Evolutionary conservation across 768 basidiomycete genomes (phyloP).

Genomic region (Podaxis sp.): DNA sequence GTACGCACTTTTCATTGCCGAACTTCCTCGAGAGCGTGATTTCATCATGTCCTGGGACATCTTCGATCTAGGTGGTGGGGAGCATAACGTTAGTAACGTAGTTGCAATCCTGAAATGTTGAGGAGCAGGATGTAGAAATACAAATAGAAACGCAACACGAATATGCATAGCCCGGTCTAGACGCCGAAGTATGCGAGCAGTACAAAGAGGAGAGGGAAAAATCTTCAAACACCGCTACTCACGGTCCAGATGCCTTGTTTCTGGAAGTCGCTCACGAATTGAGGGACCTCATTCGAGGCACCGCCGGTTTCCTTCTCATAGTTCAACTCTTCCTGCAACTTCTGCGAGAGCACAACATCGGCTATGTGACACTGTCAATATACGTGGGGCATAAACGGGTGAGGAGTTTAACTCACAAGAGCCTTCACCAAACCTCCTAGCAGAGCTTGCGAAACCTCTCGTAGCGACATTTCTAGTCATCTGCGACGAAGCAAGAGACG

Average conservation of each 20-base stretch:
- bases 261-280: constrained; percentile 76
- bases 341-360: constrained; percentile 70
- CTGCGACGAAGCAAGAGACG: constrained; percentile 17
- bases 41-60: constrained; percentile 73
- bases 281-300: constrained; percentile 40
- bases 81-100: neutral
- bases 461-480: constrained; percentile 18
- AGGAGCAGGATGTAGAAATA: neutral
- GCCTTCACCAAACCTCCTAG: constrained; percentile 39
- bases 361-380: constrained; percentile 34
- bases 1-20: constrained; percentile 81
- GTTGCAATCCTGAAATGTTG: neutral
- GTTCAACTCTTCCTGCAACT: constrained; percentile 76
- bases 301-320: constrained; percentile 69
- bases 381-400: neutral
- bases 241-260: constrained; percentile 77
- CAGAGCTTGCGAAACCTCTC: constrained; percentile 44
- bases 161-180: neutral
- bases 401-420: constrained; percentile 31
- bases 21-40: constrained; percentile 78
- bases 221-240: constrained; percentile 19
- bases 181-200: neutral
- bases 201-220: neutral
- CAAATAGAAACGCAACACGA: neutral
- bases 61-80: constrained; percentile 53